Evolutionary conservation across 1,284 basidiomycete genomes (phyloP).

Genomic region (Inonotus obliquus): DNA sequence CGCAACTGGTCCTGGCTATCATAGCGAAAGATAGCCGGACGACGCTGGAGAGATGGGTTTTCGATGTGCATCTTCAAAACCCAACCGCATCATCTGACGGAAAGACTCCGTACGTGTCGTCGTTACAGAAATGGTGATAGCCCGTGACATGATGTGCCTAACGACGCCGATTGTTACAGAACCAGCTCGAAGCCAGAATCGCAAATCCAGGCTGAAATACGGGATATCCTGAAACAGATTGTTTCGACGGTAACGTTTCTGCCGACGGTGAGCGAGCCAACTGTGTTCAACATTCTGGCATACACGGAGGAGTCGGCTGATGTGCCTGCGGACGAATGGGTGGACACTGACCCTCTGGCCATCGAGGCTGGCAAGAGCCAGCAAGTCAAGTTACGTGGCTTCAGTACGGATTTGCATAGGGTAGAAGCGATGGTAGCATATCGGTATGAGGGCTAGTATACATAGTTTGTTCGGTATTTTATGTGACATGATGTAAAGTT

Average conservation of each 20-base stretch:
- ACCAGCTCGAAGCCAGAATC: slow-evolving; percentile 70
- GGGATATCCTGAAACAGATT: slow-evolving; percentile 98
- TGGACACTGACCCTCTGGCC: slow-evolving; percentile 90
- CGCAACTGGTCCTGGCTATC: slow-evolving; percentile 92
- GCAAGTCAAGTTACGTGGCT: slow-evolving; percentile 88
- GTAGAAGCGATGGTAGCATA: slow-evolving; percentile 89
- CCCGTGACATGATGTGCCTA: neutral
- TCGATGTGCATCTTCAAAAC: slow-evolving; percentile 85
- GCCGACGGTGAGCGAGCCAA: slow-evolving; percentile 92
- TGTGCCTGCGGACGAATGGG: slow-evolving; percentile 88
- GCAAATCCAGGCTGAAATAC: slow-evolving; percentile 96
- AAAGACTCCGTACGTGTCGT: slow-evolving; percentile 23
- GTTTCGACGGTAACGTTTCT: slow-evolving; percentile 95
- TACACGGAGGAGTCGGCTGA: slow-evolving; percentile 88
- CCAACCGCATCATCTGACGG: slow-evolving; percentile 38
- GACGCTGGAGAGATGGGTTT: slow-evolving; percentile 96
- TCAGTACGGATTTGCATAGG: slow-evolving; percentile 87
- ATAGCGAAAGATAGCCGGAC: slow-evolving; percentile 91
- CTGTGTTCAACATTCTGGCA: slow-evolving; percentile 92
- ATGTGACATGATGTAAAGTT: no score
- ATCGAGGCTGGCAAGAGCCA: slow-evolving; percentile 96
- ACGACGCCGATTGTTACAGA: slow-evolving; percentile 27
- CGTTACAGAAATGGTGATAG: slow-evolving; percentile 1
- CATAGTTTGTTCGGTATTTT: neutral
- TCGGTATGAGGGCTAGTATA: slow-evolving; percentile 56